Base-by-base conservation (phyloP, 2,329 filamentous ascomycete genomes). In the Exophiala oligosperma region DNA sequence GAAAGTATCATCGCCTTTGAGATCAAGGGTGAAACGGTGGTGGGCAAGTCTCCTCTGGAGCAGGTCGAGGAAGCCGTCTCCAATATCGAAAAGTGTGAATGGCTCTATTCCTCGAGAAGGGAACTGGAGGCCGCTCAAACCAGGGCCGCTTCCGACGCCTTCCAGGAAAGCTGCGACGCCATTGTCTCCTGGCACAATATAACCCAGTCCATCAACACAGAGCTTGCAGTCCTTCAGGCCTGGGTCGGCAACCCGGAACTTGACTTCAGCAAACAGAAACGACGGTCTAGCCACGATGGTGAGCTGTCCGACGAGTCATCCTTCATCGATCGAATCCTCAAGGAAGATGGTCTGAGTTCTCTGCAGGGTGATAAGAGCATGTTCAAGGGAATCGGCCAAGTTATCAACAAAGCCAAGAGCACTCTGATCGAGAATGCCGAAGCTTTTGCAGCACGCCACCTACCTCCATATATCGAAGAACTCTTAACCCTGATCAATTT, bases 171-270 rank as follows among this genome's bases (percentile, higher is more conserved):
- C 28, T 94, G 89, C 69, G 90, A 96, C 71, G 89, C 93, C 49
- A 88, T 99, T 64, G 86, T 96, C 61, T 88, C 93, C 2, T 99
- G 94, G 94, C 89, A 96, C 79, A 99, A 97, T 74, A 97, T 92
- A 52, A 97, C 92, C 32, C 87, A 93, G 70, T 86, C 96, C 70
- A 97, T 99, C 80, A 96, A 95, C 72, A 96, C 91, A 2, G 91
- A 99, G 73, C 83, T 99, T 59, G 86, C 87, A 12, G 92, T 97
- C 63, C 75, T 99, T 63, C 92, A 94, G 73, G 92, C 89, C 63
- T 99, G 94, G 94, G 94, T 99, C 26, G 94, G 94, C 54, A 99
- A 99, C 70, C 87, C 92, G 38, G 92, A 96, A 70, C 83, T 99
- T 40, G 92, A 97, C 74, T 99, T 97, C 71, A 86, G 86, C 51